Conservation (phyloP, 2,329 filamentous ascomycete species). For the Pseudogymnoascus sp. region DNA sequence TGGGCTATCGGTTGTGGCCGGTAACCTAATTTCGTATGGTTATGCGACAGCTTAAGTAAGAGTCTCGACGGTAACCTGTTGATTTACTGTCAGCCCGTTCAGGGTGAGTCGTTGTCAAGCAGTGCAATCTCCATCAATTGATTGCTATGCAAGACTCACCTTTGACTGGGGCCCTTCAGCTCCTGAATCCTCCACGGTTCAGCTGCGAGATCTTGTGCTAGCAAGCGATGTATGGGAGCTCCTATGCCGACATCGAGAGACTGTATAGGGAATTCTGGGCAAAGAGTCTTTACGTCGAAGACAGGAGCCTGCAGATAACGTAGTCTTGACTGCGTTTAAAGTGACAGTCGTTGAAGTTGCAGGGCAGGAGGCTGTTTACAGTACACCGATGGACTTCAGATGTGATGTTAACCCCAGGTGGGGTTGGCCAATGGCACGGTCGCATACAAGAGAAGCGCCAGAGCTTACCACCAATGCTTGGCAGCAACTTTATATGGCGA, state of each 20-base stretch:
- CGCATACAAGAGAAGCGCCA: slow-evolving; percentile 4
- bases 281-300: background rate
- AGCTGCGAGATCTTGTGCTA: slow-evolving; percentile 4
- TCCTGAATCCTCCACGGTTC: slow-evolving; percentile 3
- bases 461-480: slow-evolving; percentile 7
- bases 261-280: background rate
- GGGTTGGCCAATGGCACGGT: slow-evolving; percentile 6
- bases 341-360: background rate
- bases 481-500: slow-evolving; percentile 1
- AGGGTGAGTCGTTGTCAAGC: background rate
- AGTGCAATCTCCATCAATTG: background rate
- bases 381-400: slow-evolving; percentile 7
- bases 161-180: slow-evolving; percentile 7
- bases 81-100: background rate
- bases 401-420: slow-evolving; percentile 9
- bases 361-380: background rate
- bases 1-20: slow-evolving; percentile 3
- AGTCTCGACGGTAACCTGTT: slow-evolving; percentile 1
- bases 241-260: slow-evolving; percentile 2
- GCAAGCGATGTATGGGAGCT: slow-evolving; percentile 7
- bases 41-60: slow-evolving; percentile 6
- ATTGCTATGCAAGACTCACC: slow-evolving; percentile 3
- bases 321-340: background rate
- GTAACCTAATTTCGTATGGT: slow-evolving; percentile 5
- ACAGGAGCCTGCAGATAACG: background rate